Evolutionary conservation across 371 early-diverging fungal species (phyloP).

Genomic region (Mucor saturninus): DNA sequence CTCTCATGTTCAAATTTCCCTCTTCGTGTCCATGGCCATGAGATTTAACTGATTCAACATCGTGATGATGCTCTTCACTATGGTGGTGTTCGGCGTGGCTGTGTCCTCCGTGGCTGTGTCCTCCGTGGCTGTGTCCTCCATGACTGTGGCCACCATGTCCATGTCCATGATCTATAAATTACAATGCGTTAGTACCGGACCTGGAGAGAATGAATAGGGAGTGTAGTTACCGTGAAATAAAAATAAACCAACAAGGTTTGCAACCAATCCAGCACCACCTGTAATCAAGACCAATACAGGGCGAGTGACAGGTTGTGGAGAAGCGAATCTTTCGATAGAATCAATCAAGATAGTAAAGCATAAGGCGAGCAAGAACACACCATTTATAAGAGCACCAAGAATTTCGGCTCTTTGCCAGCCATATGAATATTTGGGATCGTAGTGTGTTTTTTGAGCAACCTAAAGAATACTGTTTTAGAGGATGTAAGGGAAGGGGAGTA

Average conservation of each 20-base stretch:
- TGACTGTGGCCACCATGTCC: conserved; percentile 39
- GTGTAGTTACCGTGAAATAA: conserved; percentile 70
- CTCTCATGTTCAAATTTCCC: conserved; percentile 86
- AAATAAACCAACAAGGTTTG: conserved; percentile 83
- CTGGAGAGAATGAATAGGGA: background rate
- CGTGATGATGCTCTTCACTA: conserved; percentile 24
- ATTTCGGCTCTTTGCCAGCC: conserved; percentile 94
- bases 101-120: conserved; percentile 36
- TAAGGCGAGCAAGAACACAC: conserved; percentile 86
- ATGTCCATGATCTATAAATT: conserved; percentile 37
- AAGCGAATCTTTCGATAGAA: conserved; percentile 84
- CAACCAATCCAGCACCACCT: conserved; percentile 81
- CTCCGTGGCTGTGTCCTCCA: conserved; percentile 32
- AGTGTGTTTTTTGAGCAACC: conserved; percentile 44
- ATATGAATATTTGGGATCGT: conserved; percentile 75
- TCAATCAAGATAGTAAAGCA: conserved; percentile 89
- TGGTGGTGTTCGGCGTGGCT: conserved; percentile 36
- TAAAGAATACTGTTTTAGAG: background rate
- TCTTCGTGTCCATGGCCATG: conserved; percentile 27
- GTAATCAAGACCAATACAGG: conserved; percentile 83
- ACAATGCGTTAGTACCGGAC: background rate
- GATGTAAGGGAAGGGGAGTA: background rate
- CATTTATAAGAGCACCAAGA: conserved; percentile 90
- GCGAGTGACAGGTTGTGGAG: conserved; percentile 67
- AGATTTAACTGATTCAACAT: conserved; percentile 3